These are phyloP conservation scores for Lactarius evosmus DNA, from an alignment of 768 basidiomycete genomes.

Conservation along the genomic window DNA sequence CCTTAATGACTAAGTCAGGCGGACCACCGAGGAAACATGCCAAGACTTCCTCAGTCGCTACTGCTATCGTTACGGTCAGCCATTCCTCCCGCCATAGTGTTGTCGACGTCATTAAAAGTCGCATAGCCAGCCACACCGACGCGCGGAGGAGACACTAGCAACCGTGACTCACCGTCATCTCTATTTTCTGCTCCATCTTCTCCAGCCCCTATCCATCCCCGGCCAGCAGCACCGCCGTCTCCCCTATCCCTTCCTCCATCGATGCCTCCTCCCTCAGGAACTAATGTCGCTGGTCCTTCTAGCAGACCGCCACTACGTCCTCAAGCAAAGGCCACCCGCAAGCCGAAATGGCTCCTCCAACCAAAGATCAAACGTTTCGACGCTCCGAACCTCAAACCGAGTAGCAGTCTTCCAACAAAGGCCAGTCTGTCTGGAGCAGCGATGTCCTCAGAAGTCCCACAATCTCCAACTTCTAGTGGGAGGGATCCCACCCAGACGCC, in stretches of 20 bases:
- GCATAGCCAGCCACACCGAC: constrained; percentile 20
- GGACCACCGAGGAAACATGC: constrained; percentile 10
- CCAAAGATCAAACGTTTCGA: constrained; percentile 37
- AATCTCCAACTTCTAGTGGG: constrained; percentile 6
- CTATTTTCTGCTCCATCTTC: constrained; percentile 30
- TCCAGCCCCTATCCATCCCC: constrained; percentile 15
- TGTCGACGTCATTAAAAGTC: background rate
- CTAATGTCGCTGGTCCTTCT: constrained; percentile 1
- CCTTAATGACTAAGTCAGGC: background rate
- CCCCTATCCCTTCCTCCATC: background rate
- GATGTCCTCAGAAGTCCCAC: background rate
- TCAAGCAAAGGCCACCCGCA: constrained; percentile 9
- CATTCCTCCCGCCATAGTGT: background rate
- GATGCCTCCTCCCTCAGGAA: background rate
- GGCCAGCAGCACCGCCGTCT: background rate
- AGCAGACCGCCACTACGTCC: background rate
- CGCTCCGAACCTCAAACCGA: constrained; percentile 25
- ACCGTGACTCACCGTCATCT: constrained; percentile 24
- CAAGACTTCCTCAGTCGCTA: background rate
- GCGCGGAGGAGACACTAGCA: background rate
- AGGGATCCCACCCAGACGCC: constrained; percentile 10
- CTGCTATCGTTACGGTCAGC: constrained; percentile 3
- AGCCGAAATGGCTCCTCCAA: constrained; percentile 21
- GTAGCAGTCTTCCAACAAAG: constrained; percentile 26
- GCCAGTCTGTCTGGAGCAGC: constrained; percentile 9